phyloP scores from a whole-genome alignment of 2,329 filamentous ascomycete genomes.

The Orbilia javanica region DNA sequence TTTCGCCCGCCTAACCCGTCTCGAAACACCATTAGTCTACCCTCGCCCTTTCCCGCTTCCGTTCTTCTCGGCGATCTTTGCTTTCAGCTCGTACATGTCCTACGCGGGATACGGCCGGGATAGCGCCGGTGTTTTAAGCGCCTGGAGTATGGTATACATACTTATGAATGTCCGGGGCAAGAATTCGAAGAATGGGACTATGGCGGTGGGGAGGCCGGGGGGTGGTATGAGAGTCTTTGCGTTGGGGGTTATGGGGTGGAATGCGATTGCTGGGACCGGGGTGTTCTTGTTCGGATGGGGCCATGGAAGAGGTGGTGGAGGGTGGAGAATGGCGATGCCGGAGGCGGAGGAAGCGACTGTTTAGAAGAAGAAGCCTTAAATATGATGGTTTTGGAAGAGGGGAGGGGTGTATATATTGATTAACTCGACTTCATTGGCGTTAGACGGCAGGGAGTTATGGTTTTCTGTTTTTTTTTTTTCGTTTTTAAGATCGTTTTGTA shows the following conservation, averaged over 20 bases:
- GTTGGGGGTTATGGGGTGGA: conserved; percentile 45
- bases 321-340: conserved; percentile 53
- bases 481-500: conserved; percentile 4
- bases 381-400: background rate
- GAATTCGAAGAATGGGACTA: conserved; percentile 30
- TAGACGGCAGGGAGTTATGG: background rate
- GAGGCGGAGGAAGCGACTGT: conserved; percentile 41
- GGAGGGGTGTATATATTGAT: conserved; percentile 11
- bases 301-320: conserved; percentile 35
- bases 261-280: conserved; percentile 50
- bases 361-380: background rate
- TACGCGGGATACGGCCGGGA: conserved; percentile 60
- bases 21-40: conserved; percentile 49
- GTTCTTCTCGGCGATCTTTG: conserved; percentile 59
- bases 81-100: conserved; percentile 60
- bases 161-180: conserved; percentile 58
- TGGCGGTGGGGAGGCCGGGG: conserved; percentile 38
- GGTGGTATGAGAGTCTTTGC: conserved; percentile 38
- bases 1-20: conserved; percentile 54
- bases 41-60: conserved; percentile 59
- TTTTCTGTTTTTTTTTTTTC: background rate
- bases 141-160: conserved; percentile 61
- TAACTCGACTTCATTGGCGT: conserved; percentile 16
- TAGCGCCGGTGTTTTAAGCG: conserved; percentile 59
- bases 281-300: conserved; percentile 56